Base-by-base conservation (phyloP, 2,329 filamentous ascomycete genomes). In the Claviceps africana region DNA sequence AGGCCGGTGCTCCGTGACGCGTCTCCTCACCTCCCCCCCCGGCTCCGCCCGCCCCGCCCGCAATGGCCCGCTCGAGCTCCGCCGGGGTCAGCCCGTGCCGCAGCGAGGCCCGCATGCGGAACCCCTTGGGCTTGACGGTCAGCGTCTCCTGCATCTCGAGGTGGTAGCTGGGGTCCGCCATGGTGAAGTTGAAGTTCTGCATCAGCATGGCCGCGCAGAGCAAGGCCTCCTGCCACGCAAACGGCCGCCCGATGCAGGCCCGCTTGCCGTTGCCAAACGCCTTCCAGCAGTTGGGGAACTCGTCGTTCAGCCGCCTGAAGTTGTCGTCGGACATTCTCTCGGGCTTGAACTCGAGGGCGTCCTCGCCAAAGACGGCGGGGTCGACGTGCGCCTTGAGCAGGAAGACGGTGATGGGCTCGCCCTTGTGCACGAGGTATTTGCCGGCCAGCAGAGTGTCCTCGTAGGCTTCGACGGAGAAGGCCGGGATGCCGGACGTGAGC, bases 231-330 rank as follows among this genome's bases (percentile, higher is more conserved):
- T 90, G 85, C 81, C 82, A 85, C 1, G 85, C 84, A 62, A 89
- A 89, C 0, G 79, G 74, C 1, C 84, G 71, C 4, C 86, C 86
- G 55, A 89, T 88, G 58, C 85, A 90, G 1, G 72, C 82, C 51
- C 86, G 71, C 56, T 76, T 72, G 1, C 85, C 85, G 53, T 85
- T 85, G 1, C 86, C 86, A 58, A 89, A 90, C 3, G 86, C 83
- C 66, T 86, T 85, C 81, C 79, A 85, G 33, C 75, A 74, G 51
- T 78, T 79, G 15, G 74, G 73, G 31, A 79, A 82, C 6, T 86
- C 72, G 28, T 78, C 77, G 54, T 79, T 76, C 22, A 82, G 63
- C 2, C 72, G 72, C 17, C 79, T 72, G 59, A 88, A 88, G 25
- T 77, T 73, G 15, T 82, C 83, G 40, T 86, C 81, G 0, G 83